Percentiles rank a stretch among this genome's conserved stretches.
Conservation (phyloP, 1,139 yeast species). For the Candida sanyaensis region DNA sequence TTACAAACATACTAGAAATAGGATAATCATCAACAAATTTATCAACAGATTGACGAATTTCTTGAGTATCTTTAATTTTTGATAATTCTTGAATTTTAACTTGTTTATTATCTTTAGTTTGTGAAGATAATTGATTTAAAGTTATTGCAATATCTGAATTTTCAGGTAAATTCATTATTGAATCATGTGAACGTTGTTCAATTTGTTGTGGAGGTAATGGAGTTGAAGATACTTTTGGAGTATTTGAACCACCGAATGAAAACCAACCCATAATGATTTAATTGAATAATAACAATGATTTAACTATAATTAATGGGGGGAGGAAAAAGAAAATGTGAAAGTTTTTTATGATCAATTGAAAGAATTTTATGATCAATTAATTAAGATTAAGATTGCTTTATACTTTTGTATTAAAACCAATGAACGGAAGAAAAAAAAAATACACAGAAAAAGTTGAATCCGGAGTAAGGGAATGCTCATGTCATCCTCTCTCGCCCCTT, state of each 20-base stretch:
- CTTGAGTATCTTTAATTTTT: constrained; percentile 2
- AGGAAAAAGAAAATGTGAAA: too few relatives aligned
- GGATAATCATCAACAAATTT: constrained; percentile 26
- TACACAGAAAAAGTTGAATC: background rate
- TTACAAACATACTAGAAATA: constrained; percentile 33
- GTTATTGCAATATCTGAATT: constrained; percentile 41
- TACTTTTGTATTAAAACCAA: too few relatives aligned
- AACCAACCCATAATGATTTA: constrained; percentile 15
- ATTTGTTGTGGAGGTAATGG: constrained; percentile 20
- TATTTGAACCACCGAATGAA: constrained; percentile 11
- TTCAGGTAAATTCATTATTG: constrained; percentile 20
- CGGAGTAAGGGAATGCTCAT: too few relatives aligned
- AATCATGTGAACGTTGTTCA: constrained; percentile 39
- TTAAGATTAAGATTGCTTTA: too few relatives aligned
- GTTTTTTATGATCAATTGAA: too few relatives aligned
- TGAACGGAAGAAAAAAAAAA: background rate
- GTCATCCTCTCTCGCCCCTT: too few relatives aligned
- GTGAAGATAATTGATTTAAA: constrained; percentile 24
- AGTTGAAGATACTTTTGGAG: constrained; percentile 2
- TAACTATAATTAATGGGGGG: too few relatives aligned
- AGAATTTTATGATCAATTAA: too few relatives aligned
- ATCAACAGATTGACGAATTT: constrained; percentile 16
- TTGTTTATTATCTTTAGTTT: constrained; percentile 1
- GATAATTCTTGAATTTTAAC: constrained; percentile 8
- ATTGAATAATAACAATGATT: too few relatives aligned